Evolutionary conservation across 1,284 basidiomycete genomes (phyloP).

Genomic region (Trametes versicolor): DNA sequence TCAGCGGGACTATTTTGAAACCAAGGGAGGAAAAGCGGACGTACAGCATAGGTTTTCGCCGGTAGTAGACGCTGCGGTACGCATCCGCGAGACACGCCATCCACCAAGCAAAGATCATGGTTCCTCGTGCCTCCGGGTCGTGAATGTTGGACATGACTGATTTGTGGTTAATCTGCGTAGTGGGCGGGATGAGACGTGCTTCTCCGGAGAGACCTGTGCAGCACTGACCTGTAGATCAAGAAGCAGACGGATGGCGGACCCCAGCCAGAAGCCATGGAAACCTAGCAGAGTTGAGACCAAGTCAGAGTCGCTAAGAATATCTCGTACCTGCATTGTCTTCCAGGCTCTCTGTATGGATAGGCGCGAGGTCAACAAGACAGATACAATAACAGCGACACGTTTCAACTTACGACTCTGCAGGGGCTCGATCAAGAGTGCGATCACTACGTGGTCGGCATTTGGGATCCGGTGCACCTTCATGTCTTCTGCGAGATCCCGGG

Average conservation of each 20-base stretch:
- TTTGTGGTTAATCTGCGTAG: slow-evolving; percentile 79
- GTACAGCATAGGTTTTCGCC: slow-evolving; percentile 70
- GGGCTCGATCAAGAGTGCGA: slow-evolving; percentile 79
- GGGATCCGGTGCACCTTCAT: slow-evolving; percentile 86
- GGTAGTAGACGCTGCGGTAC: slow-evolving; percentile 66
- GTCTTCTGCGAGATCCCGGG: slow-evolving; percentile 85
- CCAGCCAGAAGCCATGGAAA: slow-evolving; percentile 85
- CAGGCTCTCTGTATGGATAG: slow-evolving; percentile 62
- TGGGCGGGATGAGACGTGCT: slow-evolving; percentile 21
- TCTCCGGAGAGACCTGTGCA: neutral
- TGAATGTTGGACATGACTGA: slow-evolving; percentile 74
- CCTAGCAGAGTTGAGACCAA: slow-evolving; percentile 51
- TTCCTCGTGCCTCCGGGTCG: slow-evolving; percentile 77
- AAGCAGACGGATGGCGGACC: slow-evolving; percentile 77
- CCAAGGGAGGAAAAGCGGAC: slow-evolving; percentile 45
- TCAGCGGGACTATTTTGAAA: slow-evolving; percentile 9
- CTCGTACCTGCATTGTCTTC: slow-evolving; percentile 68
- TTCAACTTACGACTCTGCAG: slow-evolving; percentile 79
- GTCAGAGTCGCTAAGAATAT: neutral
- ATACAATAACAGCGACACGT: slow-evolving; percentile 1
- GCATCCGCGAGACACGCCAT: slow-evolving; percentile 69
- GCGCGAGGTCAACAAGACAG: slow-evolving; percentile 25
- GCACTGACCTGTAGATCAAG: slow-evolving; percentile 73
- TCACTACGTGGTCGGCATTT: slow-evolving; percentile 83
- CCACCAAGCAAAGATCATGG: slow-evolving; percentile 90